These are phyloP conservation scores for Nemania sp. DNA, from an alignment of 2,329 filamentous ascomycete genomes.

Conservation along the genomic window DNA sequence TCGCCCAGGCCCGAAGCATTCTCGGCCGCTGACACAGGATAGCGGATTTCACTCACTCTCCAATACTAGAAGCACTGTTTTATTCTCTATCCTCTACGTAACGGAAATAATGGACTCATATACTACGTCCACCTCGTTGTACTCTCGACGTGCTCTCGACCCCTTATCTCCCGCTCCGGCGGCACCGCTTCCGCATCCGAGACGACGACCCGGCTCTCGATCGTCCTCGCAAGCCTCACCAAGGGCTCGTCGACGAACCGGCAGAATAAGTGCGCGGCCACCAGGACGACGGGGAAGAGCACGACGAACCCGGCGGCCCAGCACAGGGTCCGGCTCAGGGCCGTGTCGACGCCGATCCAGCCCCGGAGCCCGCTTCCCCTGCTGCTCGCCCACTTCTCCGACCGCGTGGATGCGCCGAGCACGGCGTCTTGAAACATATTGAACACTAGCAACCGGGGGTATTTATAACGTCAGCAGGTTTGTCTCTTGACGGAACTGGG, in stretches of 20 bases:
- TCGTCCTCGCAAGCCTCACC: background rate
- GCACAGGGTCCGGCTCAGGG: constrained; percentile 38
- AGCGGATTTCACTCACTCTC: too few relatives aligned
- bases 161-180: background rate
- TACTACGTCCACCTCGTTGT: background rate
- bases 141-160: background rate
- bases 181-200: background rate
- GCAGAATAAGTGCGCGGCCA: constrained; percentile 64
- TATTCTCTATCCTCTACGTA: too few relatives aligned
- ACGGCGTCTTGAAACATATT: constrained; percentile 43
- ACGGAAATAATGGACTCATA: background rate
- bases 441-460: constrained; percentile 47
- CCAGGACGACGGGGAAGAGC: constrained; percentile 49
- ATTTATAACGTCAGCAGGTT: background rate
- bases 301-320: constrained; percentile 47
- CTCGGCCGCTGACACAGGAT: background rate
- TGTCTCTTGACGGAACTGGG: background rate
- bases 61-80: too few relatives aligned
- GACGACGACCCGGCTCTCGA: background rate
- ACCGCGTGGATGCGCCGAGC: constrained; percentile 34
- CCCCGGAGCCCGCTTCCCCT: constrained; percentile 41
- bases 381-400: constrained; percentile 30
- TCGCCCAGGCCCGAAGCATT: too few relatives aligned
- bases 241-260: constrained; percentile 50
- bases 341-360: constrained; percentile 39